Base-by-base conservation (phyloP, 2,329 filamentous ascomycete genomes). In the Colletotrichum sansevieriae region DNA sequence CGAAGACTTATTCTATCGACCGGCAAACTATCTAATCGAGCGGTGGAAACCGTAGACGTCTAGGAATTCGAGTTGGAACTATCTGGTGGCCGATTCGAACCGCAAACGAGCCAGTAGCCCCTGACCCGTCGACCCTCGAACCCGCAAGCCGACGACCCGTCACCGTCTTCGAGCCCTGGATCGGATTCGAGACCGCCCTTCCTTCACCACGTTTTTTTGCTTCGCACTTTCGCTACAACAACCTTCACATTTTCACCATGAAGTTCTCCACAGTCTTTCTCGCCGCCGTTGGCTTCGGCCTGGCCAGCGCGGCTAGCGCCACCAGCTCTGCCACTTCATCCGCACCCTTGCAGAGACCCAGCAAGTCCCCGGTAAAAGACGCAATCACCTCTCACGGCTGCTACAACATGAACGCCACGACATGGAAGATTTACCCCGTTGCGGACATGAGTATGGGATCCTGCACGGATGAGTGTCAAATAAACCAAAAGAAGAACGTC, bases 321-420 rank as follows among this genome's bases (percentile, higher is more conserved):
- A 39, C 29, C 29, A 9, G 1, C 6, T 29, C 62, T 6, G 63
- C 69, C 12, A 63, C 69, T 18, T 59, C 68, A 8, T 58, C 66
- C 1, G 62, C 70, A 1, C 12, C 20, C n/a, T 10, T 18, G 33
- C 79, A 87, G 72, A 72, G 72, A 39, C 79, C 85, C 8, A 75
- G 79, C 0, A 60, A 73, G n/a, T 58, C 73, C 1, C 83, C 86
- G 0, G 72, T 75, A 4, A 71, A 76, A 5, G 77, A 78, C n/a
- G 74, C 78, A 9, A 72, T 78, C 49, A 83, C 81, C 2, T 80
- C 83, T 1, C 84, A 87, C 22, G 87, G 87, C 18, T 89, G 87
- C 75, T 89, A 78, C 75, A 79, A 75, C 4, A 82, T 81, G 0
- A 69, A 74, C 13, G 57, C 0, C 84, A 83, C 65, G 80, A 83